phyloP scores from a whole-genome alignment of 208 protist species.

The Acanthamoeba royreba region DNA sequence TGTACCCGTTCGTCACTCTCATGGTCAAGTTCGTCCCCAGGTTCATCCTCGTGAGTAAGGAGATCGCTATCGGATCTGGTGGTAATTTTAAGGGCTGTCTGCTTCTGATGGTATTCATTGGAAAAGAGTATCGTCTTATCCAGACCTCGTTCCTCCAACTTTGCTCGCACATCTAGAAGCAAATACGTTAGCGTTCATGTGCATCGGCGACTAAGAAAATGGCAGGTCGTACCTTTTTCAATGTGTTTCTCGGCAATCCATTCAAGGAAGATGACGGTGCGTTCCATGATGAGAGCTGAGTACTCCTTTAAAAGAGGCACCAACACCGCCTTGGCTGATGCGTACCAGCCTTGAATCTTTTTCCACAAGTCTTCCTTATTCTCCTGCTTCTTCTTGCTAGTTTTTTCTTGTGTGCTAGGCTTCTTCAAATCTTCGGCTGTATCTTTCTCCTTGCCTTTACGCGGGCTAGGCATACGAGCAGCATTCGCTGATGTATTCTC shows the following conservation, averaged over 20 bases:
- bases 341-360: not conserved
- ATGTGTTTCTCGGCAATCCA: constrained; percentile 25
- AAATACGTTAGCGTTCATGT: not conserved
- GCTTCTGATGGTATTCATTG: not conserved
- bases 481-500: not conserved
- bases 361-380: not conserved
- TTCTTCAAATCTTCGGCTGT: not conserved
- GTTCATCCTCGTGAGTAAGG: not conserved
- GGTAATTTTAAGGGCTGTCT: too few species aligned
- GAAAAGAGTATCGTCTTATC: constrained; percentile 27
- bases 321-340: not conserved
- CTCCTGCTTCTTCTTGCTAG: not conserved
- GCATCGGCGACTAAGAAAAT: not conserved
- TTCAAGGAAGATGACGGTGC: not conserved
- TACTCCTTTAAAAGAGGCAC: not conserved
- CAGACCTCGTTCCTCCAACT: constrained; percentile 1
- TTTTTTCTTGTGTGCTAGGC: not conserved
- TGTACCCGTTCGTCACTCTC: not conserved
- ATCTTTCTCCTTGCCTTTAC: not conserved
- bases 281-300: not conserved
- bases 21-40: not conserved
- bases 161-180: not conserved
- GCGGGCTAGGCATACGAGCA: not conserved
- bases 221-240: not conserved
- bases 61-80: too few species aligned